Conservation (phyloP, 2,329 filamentous ascomycete genomes). For the Bimuria novae-zelandiae region DNA sequence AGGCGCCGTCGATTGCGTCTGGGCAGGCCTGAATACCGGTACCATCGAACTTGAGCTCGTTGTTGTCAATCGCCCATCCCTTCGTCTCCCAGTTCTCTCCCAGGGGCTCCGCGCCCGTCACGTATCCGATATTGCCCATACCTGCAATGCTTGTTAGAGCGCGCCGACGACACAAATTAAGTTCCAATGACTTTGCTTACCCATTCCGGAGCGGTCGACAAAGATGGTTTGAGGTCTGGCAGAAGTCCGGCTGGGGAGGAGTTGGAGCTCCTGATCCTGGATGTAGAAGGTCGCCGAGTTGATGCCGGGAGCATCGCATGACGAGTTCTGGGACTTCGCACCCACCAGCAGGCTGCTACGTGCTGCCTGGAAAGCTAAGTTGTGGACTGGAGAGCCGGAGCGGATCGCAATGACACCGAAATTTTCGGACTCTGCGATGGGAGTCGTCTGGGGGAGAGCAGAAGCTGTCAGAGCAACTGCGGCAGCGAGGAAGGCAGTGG, state of each 20-base stretch:
- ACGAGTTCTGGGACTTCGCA: slow-evolving; percentile 51
- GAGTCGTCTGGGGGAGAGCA: slow-evolving; percentile 24
- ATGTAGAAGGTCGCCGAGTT: slow-evolving; percentile 58
- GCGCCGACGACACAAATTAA: neutral
- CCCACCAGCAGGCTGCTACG: slow-evolving; percentile 52
- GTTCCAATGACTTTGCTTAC: slow-evolving; percentile 42
- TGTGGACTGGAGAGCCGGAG: slow-evolving; percentile 57
- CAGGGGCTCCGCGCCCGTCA: slow-evolving; percentile 49
- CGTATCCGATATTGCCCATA: slow-evolving; percentile 57
- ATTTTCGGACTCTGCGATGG: slow-evolving; percentile 33
- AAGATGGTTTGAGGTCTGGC: slow-evolving; percentile 56
- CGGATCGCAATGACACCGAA: slow-evolving; percentile 59
- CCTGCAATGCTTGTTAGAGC: slow-evolving; percentile 32
- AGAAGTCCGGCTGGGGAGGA: slow-evolving; percentile 51
- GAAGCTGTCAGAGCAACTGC: slow-evolving; percentile 42
- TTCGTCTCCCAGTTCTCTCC: slow-evolving; percentile 53
- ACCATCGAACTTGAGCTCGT: slow-evolving; percentile 55
- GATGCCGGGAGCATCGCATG: slow-evolving; percentile 49
- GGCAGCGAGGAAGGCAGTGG: slow-evolving; percentile 27
- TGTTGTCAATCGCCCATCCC: slow-evolving; percentile 54
- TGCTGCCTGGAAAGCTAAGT: slow-evolving; percentile 52
- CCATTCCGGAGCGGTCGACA: slow-evolving; percentile 64
- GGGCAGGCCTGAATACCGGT: slow-evolving; percentile 60
- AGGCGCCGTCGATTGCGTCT: slow-evolving; percentile 47
- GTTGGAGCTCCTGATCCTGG: slow-evolving; percentile 50